Conservation (phyloP, 140 eudicot species). For the Erigeron philadelphicus region DNA sequence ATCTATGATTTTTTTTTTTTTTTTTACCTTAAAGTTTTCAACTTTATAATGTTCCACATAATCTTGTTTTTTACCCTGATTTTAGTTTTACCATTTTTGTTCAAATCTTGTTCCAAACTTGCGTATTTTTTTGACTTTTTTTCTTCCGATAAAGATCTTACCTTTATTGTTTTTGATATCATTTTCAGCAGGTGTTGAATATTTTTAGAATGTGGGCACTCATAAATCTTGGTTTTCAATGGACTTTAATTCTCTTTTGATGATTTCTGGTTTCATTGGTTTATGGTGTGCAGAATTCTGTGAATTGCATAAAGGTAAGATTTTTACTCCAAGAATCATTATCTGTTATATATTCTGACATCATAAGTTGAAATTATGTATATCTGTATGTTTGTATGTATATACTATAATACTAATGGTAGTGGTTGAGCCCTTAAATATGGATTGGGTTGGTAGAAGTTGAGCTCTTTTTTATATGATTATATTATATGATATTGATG, state of each 20-base stretch:
- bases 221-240: constrained; percentile 24
- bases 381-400: not conserved
- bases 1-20: constrained; percentile 16
- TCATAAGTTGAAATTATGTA: constrained; percentile 24
- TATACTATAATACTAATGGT: not conserved
- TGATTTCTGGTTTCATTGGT: constrained; percentile 42
- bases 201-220: constrained; percentile 30
- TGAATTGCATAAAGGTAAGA: constrained; percentile 43
- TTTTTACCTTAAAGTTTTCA: not conserved
- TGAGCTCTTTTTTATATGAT: constrained; percentile 20
- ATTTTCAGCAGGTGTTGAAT: constrained; percentile 25
- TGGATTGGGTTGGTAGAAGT: constrained; percentile 28
- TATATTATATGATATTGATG: not conserved
- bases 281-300: constrained; percentile 29
- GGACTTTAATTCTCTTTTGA: constrained; percentile 24
- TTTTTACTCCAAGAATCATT: constrained; percentile 14
- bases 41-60: constrained; percentile 23
- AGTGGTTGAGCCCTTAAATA: constrained; percentile 16
- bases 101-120: not conserved
- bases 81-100: constrained; percentile 13
- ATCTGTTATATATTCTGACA: constrained; percentile 17
- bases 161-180: constrained; percentile 18
- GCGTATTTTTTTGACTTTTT: not conserved
- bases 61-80: constrained; percentile 20
- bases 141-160: constrained; percentile 6